Evolutionary conservation across 176 grass and related monocot genomes (phyloP), one percentile per base, ranked within the genome.

Genomic region (Areca catechu): DNA sequence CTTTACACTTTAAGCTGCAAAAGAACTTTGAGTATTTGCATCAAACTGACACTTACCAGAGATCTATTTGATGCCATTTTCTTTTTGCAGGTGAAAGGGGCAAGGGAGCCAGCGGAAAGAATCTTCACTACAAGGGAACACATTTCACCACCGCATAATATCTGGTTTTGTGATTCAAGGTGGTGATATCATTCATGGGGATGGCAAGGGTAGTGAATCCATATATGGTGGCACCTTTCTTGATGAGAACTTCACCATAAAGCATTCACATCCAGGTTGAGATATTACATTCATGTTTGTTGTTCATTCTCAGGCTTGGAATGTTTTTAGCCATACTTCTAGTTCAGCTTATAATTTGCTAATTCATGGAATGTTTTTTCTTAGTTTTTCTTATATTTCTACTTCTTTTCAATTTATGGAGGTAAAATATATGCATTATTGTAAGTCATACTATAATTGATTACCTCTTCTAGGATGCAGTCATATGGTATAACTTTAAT

Each of bases 111-210:
- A 77, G n/a, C 29, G 93, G 83, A 62, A 88, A 79, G 72, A 56
- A 81, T 80, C 83, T 91, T 88, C 83, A 91, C 29, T 97, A 88
- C 30, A 97, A 91, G 76, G 86, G 86, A 79, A 85, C 87, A 34
- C 65, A 56, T 91, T 97, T 77, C 93, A 97, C n/a, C 93, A 97
- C 61, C 83, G 93, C 57, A 85, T 91, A 60, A 82, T 97, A 67
- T 77, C 93, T 52, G 83, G 93, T 60, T 97, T 97, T 72, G 77
- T 97, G 83, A 88, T 97, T 80, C 87, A 97, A 76, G 93, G 93
- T 52, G 87, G 93, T 58, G 93, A 97, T 70, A 80, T 97, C 74
- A 69, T 75, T 67, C 74, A 58, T 60, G 80, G 72, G 48, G 83
- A 91, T 59, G 77, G 93, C 48, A 97, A 82, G 77, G 83, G 83